Evolutionary conservation across 345 rosid species (phyloP), one percentile per base, ranked within the genome.

Genomic region (Gossypium longicalyx): DNA sequence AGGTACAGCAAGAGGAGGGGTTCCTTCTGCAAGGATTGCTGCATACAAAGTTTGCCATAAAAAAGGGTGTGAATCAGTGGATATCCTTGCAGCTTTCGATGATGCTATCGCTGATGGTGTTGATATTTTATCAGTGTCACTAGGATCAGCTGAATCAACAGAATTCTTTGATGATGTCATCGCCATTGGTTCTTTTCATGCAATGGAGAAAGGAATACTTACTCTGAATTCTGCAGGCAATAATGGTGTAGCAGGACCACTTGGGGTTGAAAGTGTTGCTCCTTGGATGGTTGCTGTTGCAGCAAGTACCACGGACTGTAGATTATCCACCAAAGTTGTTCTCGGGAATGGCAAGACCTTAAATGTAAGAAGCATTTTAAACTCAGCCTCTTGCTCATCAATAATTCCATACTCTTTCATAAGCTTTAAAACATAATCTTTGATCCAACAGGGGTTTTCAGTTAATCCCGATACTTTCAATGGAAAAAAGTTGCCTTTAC

Each of bases 211-310:
- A 77, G 90, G 89, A n/a, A 78, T 89, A 12, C 77, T 87, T 53
- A 82, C 88, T 13, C 62, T 71, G 2, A 70, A 77, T 0, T 59
- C 85, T 9, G 90, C 84, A 1, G 86, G 88, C 3, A 81, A 84
- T 48, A 1, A 9, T 27, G 89, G 89, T 19, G 70, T 60, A 1
- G 19, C 34, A 3, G 67, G 68, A 16, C 56, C 58, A 3, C 78
- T 48, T 20, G 69, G 89, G 0, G 87, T 92, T 9, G 59, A 81
- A 8, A 92, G 91, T 53, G 87, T 89, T 2, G 92, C 97, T 0
- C 98, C 97, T 0, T 94, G 98, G 98, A 80, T 94, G 34, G 12
- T 92, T 80, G 84, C 97, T 0, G 92, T 89, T 7, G 97, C 90
- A 2, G 97, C 97, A 57, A 87, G 82, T 66, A 82, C 82, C 61